Evolutionary conservation across 768 basidiomycete genomes (phyloP).

Genomic region (Boletus rubroflammeus): DNA sequence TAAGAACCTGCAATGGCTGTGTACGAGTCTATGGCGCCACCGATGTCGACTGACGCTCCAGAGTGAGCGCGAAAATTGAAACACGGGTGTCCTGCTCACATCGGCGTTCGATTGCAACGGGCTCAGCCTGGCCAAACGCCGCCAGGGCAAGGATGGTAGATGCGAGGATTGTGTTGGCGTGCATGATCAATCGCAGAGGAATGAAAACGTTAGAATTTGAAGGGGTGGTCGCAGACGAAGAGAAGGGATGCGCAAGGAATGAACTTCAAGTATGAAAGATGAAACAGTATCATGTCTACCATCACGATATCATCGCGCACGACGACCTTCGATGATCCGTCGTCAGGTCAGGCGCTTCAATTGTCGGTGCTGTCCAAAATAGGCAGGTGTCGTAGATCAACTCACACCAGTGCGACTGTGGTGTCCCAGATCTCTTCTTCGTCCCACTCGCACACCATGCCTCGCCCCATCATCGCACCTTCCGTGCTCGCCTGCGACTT

Average conservation of each 20-base stretch:
- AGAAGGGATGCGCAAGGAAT: too few relatives aligned
- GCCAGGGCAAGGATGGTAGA: conserved; percentile 36
- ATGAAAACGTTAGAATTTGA: not conserved
- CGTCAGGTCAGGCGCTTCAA: too few relatives aligned
- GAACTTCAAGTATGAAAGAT: not conserved
- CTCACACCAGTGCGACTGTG: conserved; percentile 6
- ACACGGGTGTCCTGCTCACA: conserved; percentile 29
- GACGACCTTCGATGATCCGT: too few relatives aligned
- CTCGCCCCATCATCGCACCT: conserved; percentile 89
- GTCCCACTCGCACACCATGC: conserved; percentile 47
- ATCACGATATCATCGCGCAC: not conserved
- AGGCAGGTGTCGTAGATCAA: conserved; percentile 28
- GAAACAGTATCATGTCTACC: not conserved
- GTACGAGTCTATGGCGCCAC: conserved; percentile 36
- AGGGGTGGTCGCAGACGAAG: conserved; percentile 6
- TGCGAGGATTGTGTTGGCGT: conserved; percentile 34
- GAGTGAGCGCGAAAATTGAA: conserved; percentile 2
- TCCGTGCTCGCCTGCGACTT: conserved; percentile 98
- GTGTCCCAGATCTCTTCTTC: conserved; percentile 6
- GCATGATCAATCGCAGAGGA: conserved; percentile 7
- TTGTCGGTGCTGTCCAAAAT: conserved; percentile 5
- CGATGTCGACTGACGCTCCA: conserved; percentile 27
- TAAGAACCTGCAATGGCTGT: conserved; percentile 37
- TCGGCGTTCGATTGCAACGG: conserved; percentile 40
- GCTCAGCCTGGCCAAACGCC: conserved; percentile 35